Evolutionary conservation across 305 asterid genomes (phyloP).

Genomic region (Euphrasia arctica): DNA sequence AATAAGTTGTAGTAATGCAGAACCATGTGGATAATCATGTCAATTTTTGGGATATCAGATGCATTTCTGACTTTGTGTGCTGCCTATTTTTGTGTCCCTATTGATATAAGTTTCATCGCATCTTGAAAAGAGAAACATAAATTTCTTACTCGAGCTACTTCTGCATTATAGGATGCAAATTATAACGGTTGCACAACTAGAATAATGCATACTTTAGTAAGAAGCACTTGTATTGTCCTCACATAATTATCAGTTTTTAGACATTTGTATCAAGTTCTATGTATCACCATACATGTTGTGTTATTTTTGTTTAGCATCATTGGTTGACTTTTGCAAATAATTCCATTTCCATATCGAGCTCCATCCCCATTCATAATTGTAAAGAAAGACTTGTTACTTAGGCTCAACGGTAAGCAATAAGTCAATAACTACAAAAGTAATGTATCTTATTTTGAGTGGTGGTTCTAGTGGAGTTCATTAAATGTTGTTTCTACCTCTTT

Average conservation of each 20-base stretch:
- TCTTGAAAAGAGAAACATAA: background rate
- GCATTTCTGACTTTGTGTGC: background rate
- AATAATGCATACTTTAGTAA: no score
- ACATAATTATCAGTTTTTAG: slow-evolving; percentile 4
- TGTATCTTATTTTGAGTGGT: background rate
- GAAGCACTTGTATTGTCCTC: background rate
- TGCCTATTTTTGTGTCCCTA: background rate
- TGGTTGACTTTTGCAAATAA: slow-evolving; percentile 2
- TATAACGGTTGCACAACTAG: background rate
- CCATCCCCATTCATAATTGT: slow-evolving; percentile 10
- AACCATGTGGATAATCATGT: background rate
- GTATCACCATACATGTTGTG: slow-evolving; percentile 4
- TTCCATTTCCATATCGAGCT: slow-evolving; percentile 8
- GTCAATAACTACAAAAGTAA: slow-evolving; percentile 12
- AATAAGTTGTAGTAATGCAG: background rate
- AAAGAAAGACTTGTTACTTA: background rate
- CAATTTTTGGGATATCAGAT: background rate
- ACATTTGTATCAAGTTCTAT: slow-evolving; percentile 10
- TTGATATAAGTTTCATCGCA: background rate
- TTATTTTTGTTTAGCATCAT: background rate
- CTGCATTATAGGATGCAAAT: slow-evolving; percentile 14
- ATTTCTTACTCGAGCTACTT: slow-evolving; percentile 9
- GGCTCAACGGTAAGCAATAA: slow-evolving; percentile 23
- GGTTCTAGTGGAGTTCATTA: background rate
- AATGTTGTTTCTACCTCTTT: slow-evolving; percentile 16